Conservation (phyloP, 2,329 filamentous ascomycete genomes). For the Neonectria coccinea region DNA sequence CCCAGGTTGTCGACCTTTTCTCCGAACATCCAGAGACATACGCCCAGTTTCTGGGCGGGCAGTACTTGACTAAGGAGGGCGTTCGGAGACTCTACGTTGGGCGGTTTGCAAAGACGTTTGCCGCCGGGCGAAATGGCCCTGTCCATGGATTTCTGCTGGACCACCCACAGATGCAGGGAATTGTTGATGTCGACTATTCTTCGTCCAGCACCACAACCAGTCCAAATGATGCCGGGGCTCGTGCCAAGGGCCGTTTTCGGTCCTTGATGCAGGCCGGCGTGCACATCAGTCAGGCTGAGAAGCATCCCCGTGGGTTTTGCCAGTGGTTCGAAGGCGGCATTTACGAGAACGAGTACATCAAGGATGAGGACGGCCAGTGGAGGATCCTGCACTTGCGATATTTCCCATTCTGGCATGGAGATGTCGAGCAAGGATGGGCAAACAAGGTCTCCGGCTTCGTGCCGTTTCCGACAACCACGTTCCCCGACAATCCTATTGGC, state of each 20-base stretch:
- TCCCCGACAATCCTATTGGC: conserved; percentile 6
- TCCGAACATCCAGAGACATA: conserved; percentile 17
- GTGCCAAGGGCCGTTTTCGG: conserved; percentile 22
- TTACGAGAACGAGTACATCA: conserved; percentile 31
- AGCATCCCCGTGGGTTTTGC: conserved; percentile 21
- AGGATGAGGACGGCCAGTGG: conserved; percentile 22
- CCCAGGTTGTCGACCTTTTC: conserved; percentile 22
- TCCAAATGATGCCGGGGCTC: background rate
- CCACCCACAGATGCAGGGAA: conserved; percentile 23
- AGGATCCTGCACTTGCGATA: conserved; percentile 19
- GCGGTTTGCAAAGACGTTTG: conserved; percentile 16
- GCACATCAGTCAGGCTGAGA: conserved; percentile 20
- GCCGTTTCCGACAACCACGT: conserved; percentile 19
- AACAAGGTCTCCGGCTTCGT: conserved; percentile 25
- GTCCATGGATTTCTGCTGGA: conserved; percentile 23
- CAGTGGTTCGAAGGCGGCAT: conserved; percentile 29
- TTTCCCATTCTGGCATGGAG: conserved; percentile 28
- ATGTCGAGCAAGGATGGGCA: conserved; percentile 22
- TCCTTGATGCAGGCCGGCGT: conserved; percentile 26
- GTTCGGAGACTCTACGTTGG: conserved; percentile 19
- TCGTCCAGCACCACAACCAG: background rate
- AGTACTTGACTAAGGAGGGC: conserved; percentile 14
- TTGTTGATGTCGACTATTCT: conserved; percentile 21
- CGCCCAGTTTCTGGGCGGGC: conserved; percentile 20
- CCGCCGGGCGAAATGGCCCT: conserved; percentile 12